phyloP scores from a whole-genome alignment of 208 protist genomes.

The Dictyostelium gargantuum region DNA sequence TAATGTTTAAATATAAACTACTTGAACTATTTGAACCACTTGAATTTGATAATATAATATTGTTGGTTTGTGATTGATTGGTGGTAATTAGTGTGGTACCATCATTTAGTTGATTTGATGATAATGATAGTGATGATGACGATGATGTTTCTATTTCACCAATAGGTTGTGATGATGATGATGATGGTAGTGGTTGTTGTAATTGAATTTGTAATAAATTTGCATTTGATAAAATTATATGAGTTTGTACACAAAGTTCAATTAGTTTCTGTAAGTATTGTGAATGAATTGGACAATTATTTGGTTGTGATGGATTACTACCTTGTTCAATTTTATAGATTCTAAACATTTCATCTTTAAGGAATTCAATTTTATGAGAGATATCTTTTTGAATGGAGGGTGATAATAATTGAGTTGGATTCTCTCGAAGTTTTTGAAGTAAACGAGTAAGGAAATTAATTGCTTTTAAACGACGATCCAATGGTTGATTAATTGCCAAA shows the following conservation, averaged over 20 bases:
- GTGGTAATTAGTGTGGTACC: not conserved
- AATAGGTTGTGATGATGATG: not conserved
- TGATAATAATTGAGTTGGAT: not conserved
- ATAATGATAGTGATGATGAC: not conserved
- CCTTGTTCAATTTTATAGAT: not conserved
- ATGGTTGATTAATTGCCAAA: not conserved
- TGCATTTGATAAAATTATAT: not conserved
- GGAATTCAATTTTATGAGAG: not conserved
- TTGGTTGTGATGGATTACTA: not conserved
- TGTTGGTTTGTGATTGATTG: not conserved
- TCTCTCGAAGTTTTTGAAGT: not conserved
- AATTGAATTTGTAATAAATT: not conserved
- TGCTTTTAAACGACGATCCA: slow-evolving; percentile 41
- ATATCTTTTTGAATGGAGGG: not conserved
- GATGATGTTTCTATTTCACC: not conserved
- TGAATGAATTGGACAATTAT: not conserved
- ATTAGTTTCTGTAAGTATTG: slow-evolving; percentile 44
- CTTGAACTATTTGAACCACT: not conserved
- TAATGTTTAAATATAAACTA: not conserved
- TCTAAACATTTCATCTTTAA: slow-evolving; percentile 44
- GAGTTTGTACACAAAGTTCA: slow-evolving; percentile 25
- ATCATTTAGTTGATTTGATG: not conserved
- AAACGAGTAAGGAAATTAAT: slow-evolving; percentile 31
- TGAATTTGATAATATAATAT: not conserved
- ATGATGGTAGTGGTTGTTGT: not conserved